phyloP scores from a whole-genome alignment of 768 basidiomycete species.

The Termitomyces sp. region DNA sequence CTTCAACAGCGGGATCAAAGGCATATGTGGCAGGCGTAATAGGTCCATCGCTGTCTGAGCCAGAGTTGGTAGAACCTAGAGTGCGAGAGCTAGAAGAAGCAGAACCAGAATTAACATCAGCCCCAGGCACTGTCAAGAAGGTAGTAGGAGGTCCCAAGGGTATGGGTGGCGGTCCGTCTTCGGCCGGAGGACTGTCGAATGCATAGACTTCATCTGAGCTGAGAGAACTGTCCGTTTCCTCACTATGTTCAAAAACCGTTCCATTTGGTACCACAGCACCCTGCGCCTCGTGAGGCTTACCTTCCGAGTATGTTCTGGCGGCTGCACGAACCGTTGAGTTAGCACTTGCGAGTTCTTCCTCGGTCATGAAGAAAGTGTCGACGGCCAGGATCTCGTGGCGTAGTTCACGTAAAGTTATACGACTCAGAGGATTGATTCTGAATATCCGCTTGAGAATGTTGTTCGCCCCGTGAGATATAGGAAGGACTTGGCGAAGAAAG shows the following conservation, averaged over 20 bases:
- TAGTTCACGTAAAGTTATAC: slow-evolving; percentile 61
- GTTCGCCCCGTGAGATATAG: slow-evolving; percentile 66
- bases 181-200: slow-evolving; percentile 29
- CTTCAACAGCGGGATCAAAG: slow-evolving; percentile 34
- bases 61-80: slow-evolving; percentile 23
- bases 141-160: background rate
- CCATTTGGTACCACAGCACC: slow-evolving; percentile 2
- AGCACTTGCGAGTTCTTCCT: slow-evolving; percentile 36
- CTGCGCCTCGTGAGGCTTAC: slow-evolving; percentile 1
- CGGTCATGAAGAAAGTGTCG: slow-evolving; percentile 57
- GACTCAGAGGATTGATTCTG: slow-evolving; percentile 51
- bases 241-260: slow-evolving; percentile 1
- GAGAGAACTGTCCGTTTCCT: slow-evolving; percentile 15
- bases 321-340: slow-evolving; percentile 19
- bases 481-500: slow-evolving; percentile 63
- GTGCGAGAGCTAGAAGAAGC: slow-evolving; percentile 12
- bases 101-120: slow-evolving; percentile 7
- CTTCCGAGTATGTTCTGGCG: slow-evolving; percentile 10
- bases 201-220: slow-evolving; percentile 33
- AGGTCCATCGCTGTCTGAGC: slow-evolving; percentile 38
- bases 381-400: slow-evolving; percentile 49
- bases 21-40: slow-evolving; percentile 43
- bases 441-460: slow-evolving; percentile 69
- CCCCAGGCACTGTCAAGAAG: slow-evolving; percentile 12
- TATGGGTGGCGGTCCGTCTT: slow-evolving; percentile 17